These are phyloP conservation scores for Apiotrichum veenhuisii DNA, from an alignment of 1,284 basidiomycete species.

Conservation along the genomic window DNA sequence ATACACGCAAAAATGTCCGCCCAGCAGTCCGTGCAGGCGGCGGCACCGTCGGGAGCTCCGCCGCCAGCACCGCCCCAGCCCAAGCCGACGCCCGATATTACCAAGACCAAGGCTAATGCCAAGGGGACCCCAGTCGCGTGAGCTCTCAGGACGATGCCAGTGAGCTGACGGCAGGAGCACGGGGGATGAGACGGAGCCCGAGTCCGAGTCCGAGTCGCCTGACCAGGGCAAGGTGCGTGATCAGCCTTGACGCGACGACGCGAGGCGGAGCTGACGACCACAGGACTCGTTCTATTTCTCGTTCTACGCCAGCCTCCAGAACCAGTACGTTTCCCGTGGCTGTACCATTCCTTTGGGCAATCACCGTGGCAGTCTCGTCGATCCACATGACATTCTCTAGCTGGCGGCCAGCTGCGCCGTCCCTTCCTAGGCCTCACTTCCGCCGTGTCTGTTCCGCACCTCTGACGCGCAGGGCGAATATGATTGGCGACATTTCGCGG, in stretches of 20 bases:
- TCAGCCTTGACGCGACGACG: no score
- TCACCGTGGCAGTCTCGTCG: no score
- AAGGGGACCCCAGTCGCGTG: no score
- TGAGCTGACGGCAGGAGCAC: not conserved
- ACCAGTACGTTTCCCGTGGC: constrained; percentile 20
- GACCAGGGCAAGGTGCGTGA: constrained; percentile 9
- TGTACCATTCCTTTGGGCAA: no score
- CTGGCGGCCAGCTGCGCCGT: no score
- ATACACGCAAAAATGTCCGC: not conserved
- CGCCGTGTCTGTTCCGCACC: no score
- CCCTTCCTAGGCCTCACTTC: no score
- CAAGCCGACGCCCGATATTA: no score
- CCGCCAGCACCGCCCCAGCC: no score
- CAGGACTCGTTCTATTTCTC: constrained; percentile 37
- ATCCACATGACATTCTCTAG: no score
- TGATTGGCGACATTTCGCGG: constrained; percentile 49
- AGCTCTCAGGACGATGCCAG: not conserved
- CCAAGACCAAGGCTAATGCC: no score
- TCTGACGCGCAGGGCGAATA: constrained; percentile 41
- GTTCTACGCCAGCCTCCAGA: constrained; percentile 45
- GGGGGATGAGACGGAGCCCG: not conserved
- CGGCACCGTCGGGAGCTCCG: no score
- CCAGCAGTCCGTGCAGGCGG: not conserved
- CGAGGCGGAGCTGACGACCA: not conserved
- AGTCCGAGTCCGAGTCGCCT: not conserved